A percentile compares a stretch with the other conserved stretches of the same genome.
Conservation (phyloP, 2,329 filamentous ascomycete species). For the Microcera coccophila region DNA sequence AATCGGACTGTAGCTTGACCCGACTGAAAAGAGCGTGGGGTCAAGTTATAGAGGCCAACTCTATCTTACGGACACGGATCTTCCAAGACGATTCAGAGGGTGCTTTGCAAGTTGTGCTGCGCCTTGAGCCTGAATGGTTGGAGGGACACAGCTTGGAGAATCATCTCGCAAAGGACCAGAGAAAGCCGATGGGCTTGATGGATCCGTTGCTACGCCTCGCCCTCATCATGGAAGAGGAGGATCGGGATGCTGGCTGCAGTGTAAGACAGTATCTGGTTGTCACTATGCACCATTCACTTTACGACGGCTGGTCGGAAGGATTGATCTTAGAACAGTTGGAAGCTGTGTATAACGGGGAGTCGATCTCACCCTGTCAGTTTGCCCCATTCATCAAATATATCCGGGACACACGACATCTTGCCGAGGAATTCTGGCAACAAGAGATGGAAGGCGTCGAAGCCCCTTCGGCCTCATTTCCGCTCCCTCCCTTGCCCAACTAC, state of each 20-base stretch:
- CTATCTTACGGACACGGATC: neutral
- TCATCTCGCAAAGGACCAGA: neutral
- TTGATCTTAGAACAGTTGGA: constrained; percentile 4
- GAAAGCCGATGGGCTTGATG: neutral
- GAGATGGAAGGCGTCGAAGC: neutral
- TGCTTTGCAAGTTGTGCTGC: neutral
- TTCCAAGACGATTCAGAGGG: neutral
- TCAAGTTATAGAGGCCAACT: neutral
- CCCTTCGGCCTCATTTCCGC: neutral
- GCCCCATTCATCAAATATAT: too few relatives aligned
- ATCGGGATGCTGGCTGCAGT: neutral
- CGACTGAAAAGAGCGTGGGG: constrained; percentile 1
- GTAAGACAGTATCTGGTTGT: constrained; percentile 10
- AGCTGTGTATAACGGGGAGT: neutral
- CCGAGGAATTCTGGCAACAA: neutral
- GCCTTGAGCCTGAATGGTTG: neutral
- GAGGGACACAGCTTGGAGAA: neutral
- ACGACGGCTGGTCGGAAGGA: constrained; percentile 16
- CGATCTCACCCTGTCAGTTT: too few relatives aligned
- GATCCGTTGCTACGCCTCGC: too few relatives aligned
- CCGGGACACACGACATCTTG: neutral
- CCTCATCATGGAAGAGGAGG: too few relatives aligned
- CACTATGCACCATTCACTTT: constrained; percentile 20
- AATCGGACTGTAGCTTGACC: neutral
- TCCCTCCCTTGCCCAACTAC: neutral